phyloP scores from a whole-genome alignment of 2,329 filamentous ascomycete species.

The Cyphellophora europaea region DNA sequence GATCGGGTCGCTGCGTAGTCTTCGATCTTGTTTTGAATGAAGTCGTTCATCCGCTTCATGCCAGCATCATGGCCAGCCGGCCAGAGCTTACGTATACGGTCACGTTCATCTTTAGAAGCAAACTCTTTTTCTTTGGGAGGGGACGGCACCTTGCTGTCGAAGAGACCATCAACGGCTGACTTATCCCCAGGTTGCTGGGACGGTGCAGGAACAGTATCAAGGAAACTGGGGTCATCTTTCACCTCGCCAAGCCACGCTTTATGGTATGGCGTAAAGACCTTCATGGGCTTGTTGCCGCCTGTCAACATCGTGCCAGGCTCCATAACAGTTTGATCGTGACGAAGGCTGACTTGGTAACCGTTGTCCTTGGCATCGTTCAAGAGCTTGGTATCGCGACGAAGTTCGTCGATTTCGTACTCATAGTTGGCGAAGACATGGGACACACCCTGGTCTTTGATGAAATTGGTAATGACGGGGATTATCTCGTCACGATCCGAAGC shows the following conservation, averaged over 20 bases:
- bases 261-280: slow-evolving; percentile 44
- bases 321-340: slow-evolving; percentile 42
- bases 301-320: slow-evolving; percentile 36
- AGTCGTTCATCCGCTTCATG: slow-evolving; percentile 22
- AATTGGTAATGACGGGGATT: slow-evolving; percentile 31
- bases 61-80: slow-evolving; percentile 26
- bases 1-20: slow-evolving; percentile 24
- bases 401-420: slow-evolving; percentile 37
- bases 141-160: slow-evolving; percentile 21
- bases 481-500: slow-evolving; percentile 34
- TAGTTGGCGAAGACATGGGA: slow-evolving; percentile 40
- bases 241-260: slow-evolving; percentile 36
- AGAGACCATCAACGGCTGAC: slow-evolving; percentile 26
- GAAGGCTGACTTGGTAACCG: slow-evolving; percentile 29
- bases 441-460: slow-evolving; percentile 34
- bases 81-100: slow-evolving; percentile 27
- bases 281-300: slow-evolving; percentile 36
- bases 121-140: slow-evolving; percentile 25
- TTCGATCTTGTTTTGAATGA: slow-evolving; percentile 23
- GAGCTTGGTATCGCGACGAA: slow-evolving; percentile 36
- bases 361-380: slow-evolving; percentile 25
- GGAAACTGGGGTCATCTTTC: slow-evolving; percentile 31
- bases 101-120: slow-evolving; percentile 21
- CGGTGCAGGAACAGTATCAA: slow-evolving; percentile 33
- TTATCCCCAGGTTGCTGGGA: slow-evolving; percentile 26